Percentiles rank a stretch among this genome's conserved stretches.
These are phyloP conservation scores for Aristolochia fimbriata DNA, from an alignment of 164 flowering plant species.

Conservation along the genomic window DNA sequence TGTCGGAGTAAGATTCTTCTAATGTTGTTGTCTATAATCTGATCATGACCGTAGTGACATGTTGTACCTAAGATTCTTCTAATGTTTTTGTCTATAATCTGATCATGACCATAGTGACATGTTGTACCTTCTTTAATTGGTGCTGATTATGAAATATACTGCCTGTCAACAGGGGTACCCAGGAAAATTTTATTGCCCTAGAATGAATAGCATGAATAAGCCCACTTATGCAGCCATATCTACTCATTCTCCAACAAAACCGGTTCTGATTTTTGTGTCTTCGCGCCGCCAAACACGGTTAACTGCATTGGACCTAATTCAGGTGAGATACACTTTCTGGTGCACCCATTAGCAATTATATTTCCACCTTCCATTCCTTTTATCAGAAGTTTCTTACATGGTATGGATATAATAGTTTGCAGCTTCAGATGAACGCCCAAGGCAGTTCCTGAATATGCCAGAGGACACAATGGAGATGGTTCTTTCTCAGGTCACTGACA, in stretches of 20 bases:
- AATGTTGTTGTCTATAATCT: too few species aligned
- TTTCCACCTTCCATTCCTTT: too few species aligned
- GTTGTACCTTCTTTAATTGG: too few species aligned
- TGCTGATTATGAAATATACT: neutral
- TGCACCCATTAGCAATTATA: too few species aligned
- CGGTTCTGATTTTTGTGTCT: slow-evolving; percentile 95
- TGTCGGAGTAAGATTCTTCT: too few species aligned
- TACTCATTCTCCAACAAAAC: slow-evolving; percentile 94
- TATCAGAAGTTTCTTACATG: neutral
- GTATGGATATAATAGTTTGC: slow-evolving; percentile 50
- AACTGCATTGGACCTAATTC: slow-evolving; percentile 94
- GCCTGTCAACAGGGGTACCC: slow-evolving; percentile 72
- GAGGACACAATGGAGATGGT: slow-evolving; percentile 89
- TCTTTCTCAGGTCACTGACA: slow-evolving; percentile 88
- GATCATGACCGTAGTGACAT: too few species aligned
- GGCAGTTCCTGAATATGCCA: slow-evolving; percentile 68
- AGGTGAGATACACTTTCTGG: slow-evolving; percentile 33
- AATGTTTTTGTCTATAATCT: too few species aligned
- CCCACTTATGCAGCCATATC: slow-evolving; percentile 98
- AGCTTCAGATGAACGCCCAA: slow-evolving; percentile 84
- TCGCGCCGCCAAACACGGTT: slow-evolving; percentile 98
- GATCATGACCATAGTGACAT: too few species aligned
- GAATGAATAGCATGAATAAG: slow-evolving; percentile 99
- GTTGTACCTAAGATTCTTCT: too few species aligned
- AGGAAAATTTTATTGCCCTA: slow-evolving; percentile 93